These are phyloP conservation scores for Liquidambar formosana DNA, from an alignment of 164 flowering plant genomes.

Conservation along the genomic window DNA sequence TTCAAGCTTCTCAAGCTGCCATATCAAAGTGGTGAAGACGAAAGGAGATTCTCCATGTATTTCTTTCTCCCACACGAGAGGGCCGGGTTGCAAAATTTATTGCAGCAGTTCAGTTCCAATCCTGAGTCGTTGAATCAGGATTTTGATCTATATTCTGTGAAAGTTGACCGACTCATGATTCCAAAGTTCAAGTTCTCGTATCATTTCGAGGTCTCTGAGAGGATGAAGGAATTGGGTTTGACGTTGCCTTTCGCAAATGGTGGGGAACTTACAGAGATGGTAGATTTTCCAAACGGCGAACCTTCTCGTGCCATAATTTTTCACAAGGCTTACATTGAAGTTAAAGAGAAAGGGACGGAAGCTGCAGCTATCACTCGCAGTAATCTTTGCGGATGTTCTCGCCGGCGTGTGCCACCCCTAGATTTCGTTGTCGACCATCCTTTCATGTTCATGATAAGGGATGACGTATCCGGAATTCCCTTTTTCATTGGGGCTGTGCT, in stretches of 20 bases:
- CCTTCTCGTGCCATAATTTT: neutral
- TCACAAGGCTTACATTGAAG: no score
- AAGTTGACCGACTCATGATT: no score
- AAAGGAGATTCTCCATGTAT: no score
- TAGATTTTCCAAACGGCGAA: neutral
- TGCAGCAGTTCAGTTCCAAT: no score
- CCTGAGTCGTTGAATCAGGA: neutral
- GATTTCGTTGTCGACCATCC: slow-evolving; percentile 39
- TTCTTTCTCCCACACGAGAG: no score
- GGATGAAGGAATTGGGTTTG: no score
- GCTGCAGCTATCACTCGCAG: no score
- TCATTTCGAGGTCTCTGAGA: neutral
- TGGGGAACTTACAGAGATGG: neutral
- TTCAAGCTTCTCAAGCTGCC: neutral
- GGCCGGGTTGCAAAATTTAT: no score
- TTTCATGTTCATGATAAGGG: slow-evolving; percentile 27
- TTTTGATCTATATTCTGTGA: no score
- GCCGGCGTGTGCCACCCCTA: neutral
- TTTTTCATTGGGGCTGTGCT: slow-evolving; percentile 28
- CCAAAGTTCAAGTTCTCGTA: neutral
- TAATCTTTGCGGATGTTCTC: neutral
- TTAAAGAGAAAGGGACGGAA: no score
- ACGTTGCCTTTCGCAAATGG: no score
- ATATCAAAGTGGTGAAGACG: neutral
- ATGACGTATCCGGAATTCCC: no score